Conservation (phyloP, 2,329 filamentous ascomycete genomes). For the Trichoderma sp. region DNA sequence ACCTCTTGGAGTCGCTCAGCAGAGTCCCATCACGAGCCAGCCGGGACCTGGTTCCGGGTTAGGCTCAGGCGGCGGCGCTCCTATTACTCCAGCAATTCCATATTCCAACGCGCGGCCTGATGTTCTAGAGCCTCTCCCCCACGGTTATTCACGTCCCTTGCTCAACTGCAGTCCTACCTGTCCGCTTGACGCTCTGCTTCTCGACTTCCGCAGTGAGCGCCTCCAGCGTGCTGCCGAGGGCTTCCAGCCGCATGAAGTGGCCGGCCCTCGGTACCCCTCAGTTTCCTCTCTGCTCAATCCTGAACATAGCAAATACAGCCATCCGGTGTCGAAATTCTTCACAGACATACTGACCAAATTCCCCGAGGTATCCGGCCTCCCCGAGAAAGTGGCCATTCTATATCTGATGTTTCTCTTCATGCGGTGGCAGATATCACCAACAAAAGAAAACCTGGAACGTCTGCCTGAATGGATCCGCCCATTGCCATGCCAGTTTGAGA, state of each 20-base stretch:
- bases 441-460: slow-evolving; percentile 75
- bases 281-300: slow-evolving; percentile 79
- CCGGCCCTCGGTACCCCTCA: slow-evolving; percentile 77
- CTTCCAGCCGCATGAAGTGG: slow-evolving; percentile 63
- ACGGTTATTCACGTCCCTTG: slow-evolving; percentile 44
- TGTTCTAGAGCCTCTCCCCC: neutral
- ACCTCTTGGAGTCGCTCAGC: slow-evolving; percentile 3
- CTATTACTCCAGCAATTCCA: neutral
- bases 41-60: slow-evolving; percentile 57
- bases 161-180: slow-evolving; percentile 70
- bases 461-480: slow-evolving; percentile 75
- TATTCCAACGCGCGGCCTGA: neutral
- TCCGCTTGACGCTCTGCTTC: slow-evolving; percentile 74
- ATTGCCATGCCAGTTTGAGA: slow-evolving; percentile 64
- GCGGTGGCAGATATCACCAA: slow-evolving; percentile 82
- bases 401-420: slow-evolving; percentile 87
- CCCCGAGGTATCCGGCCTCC: slow-evolving; percentile 73
- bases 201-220: slow-evolving; percentile 75
- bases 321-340: slow-evolving; percentile 81
- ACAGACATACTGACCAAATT: slow-evolving; percentile 86
- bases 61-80: slow-evolving; percentile 46
- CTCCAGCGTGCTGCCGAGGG: slow-evolving; percentile 68
- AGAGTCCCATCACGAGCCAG: slow-evolving; percentile 44
- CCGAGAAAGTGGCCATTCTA: slow-evolving; percentile 79
- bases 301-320: slow-evolving; percentile 60